phyloP scores from a whole-genome alignment of 1,139 yeast genomes.

The Geotrichum bryndzae region DNA sequence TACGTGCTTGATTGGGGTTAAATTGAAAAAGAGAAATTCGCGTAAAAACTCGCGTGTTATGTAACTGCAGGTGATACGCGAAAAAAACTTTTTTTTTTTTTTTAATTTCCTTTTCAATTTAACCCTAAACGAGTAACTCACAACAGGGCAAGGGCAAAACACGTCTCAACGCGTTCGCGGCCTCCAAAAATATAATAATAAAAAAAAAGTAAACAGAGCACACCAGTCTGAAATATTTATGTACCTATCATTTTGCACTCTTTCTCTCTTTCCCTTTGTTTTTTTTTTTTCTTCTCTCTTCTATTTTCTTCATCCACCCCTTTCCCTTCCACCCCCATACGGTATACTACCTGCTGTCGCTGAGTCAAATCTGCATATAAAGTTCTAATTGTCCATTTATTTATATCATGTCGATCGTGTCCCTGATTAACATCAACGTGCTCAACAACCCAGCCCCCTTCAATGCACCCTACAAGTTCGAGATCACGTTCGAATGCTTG shows the following conservation, averaged over 20 bases:
- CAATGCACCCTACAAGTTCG: conserved; percentile 89
- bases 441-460: conserved; percentile 93
- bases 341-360: background rate
- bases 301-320: background rate
- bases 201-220: background rate
- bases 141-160: background rate
- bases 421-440: conserved; percentile 84
- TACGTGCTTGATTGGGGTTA: too few species aligned
- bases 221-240: background rate
- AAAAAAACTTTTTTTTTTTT: too few species aligned
- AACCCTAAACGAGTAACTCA: background rate
- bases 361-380: background rate
- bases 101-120: background rate
- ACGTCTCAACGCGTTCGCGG: background rate
- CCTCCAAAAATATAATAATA: background rate
- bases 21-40: too few species aligned
- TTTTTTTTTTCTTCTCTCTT: background rate
- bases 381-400: background rate
- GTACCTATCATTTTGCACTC: background rate
- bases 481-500: conserved; percentile 92
- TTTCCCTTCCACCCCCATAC: background rate
- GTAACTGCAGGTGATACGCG: too few species aligned
- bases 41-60: too few species aligned
- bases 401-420: conserved; percentile 76
- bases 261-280: background rate